Conservation (phyloP, 202 grass and related monocot species). For the Sporobolus alterniflorus region DNA sequence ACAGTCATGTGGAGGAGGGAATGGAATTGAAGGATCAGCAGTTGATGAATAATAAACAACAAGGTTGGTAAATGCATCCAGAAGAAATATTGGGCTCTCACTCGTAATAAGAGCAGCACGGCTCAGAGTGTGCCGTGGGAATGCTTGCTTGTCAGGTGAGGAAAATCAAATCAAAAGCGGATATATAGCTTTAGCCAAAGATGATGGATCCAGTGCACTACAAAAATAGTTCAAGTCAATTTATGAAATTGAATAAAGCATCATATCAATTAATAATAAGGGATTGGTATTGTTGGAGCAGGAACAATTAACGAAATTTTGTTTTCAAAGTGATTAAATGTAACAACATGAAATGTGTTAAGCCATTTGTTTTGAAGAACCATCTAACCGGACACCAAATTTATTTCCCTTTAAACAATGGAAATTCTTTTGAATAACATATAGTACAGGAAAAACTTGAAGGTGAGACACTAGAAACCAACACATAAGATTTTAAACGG, state of each 20-base stretch:
- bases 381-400: background rate
- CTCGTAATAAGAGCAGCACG: conserved; percentile 89
- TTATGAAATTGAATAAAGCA: background rate
- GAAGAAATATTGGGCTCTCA: conserved; percentile 91
- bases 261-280: background rate
- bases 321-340: background rate
- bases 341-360: conserved; percentile 13
- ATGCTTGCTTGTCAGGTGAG: conserved; percentile 90
- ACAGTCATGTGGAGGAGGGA: conserved; percentile 97
- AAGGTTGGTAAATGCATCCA: conserved; percentile 90
- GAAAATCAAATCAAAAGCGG: conserved; percentile 77
- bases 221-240: conserved; percentile 41
- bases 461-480: background rate
- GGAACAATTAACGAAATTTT: background rate
- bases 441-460: background rate
- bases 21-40: conserved; percentile 78
- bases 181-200: conserved; percentile 83
- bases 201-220: conserved; percentile 79
- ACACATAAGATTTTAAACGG: background rate
- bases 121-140: conserved; percentile 86
- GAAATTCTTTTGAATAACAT: background rate
- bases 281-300: background rate
- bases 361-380: background rate
- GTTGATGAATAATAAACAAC: conserved; percentile 81
- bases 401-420: background rate